Base-by-base conservation (phyloP, 2,329 filamentous ascomycete species). In the Pseudocercospora vitis region DNA sequence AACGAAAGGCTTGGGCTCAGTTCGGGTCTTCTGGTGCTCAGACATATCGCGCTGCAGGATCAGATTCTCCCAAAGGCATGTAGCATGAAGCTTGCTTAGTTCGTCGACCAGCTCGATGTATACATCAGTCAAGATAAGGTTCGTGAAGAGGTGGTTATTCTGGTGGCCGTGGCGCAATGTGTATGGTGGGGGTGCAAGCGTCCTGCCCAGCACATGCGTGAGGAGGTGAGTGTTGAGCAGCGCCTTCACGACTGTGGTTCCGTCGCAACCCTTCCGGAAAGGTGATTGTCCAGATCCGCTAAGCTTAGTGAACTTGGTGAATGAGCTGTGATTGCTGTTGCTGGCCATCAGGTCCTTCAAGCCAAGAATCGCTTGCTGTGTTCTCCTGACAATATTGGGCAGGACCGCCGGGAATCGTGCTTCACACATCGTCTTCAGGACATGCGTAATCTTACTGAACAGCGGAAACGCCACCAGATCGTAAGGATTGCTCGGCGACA, bases 61-160 rank as follows among this genome's bases (percentile, higher is more conserved):
- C 29, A 91, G 87, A 60, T 95, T 88, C 70, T 99, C 92, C 71
- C 86, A 86, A n/a, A 95, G 79, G 55, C 90, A 88, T 48, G 86
- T 86, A 35, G 88, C 82, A 60, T 96, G 81, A 12, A 99, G 75
- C 19, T 85, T 84, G 3, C 90, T 91, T 28, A 97, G 79, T 21
- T 84, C 84, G 57, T 83, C 81, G 19, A 95, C 80, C 31, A 96
- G 75, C n/a, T 78, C 73, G 39, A 83, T 77, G 68, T 95, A 95
- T 68, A 89, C 86, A 69, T 97, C 92, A 26, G 86, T 89, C 18
- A 95, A 80, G 66, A 95, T 95, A 62, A 95, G 81, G 21, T 84
- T 81, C 50, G 82, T 84, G 64, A 96, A 88, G 8, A 86, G 77
- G 21, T 85, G 81, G 53, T 89, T 81, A 50, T 82, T 81, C 18